phyloP scores from a whole-genome alignment of 2,329 filamentous ascomycete species.

The Arachnomyces sp. region DNA sequence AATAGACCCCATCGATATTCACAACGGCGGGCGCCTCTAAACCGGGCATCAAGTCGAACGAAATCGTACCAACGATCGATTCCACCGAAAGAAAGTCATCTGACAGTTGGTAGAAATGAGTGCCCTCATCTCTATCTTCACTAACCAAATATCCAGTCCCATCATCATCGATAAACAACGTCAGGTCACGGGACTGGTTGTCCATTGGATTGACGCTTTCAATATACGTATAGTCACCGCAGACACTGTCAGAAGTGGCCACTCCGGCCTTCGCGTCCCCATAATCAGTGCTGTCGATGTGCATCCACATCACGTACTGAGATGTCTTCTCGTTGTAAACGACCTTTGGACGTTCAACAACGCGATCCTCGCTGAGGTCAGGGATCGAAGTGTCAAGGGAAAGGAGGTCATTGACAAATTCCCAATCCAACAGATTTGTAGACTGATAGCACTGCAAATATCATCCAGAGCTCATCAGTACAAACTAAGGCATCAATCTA shows the following conservation, averaged over 20 bases:
- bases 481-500: not conserved
- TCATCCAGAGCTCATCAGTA: not conserved
- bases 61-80: constrained; percentile 37
- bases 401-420: constrained; percentile 52
- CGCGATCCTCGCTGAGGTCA: constrained; percentile 54
- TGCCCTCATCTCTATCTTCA: constrained; percentile 53
- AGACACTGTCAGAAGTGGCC: constrained; percentile 52
- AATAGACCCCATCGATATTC: constrained; percentile 55
- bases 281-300: constrained; percentile 57
- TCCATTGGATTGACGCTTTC: constrained; percentile 41
- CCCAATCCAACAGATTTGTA: constrained; percentile 57
- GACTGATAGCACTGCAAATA: constrained; percentile 57
- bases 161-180: constrained; percentile 53
- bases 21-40: constrained; percentile 57
- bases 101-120: constrained; percentile 51
- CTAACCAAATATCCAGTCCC: constrained; percentile 54
- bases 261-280: constrained; percentile 59
- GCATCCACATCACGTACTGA: constrained; percentile 63
- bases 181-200: constrained; percentile 51
- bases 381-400: constrained; percentile 41
- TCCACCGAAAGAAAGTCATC: constrained; percentile 50
- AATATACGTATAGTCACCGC: constrained; percentile 52
- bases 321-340: constrained; percentile 57
- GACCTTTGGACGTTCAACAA: constrained; percentile 61
- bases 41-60: constrained; percentile 36